Evolutionary conservation across 2,329 filamentous ascomycete genomes (phyloP).

Genomic region (Aspergillus carbonarius): DNA sequence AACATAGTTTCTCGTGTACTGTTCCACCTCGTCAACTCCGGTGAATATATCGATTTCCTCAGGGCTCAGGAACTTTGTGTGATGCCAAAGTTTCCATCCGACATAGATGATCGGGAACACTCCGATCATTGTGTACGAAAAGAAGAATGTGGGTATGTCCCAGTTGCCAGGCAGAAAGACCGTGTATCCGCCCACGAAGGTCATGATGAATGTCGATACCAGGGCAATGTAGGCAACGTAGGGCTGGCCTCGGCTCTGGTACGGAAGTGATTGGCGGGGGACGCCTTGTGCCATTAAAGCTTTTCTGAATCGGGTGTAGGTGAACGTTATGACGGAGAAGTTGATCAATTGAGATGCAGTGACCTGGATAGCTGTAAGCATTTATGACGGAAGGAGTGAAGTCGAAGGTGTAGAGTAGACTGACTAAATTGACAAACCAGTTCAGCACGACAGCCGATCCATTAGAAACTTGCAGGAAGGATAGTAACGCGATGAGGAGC

Average conservation of each 20-base stretch:
- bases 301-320: constrained; percentile 70
- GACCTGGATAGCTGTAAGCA: constrained; percentile 39
- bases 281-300: constrained; percentile 69
- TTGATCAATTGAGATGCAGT: constrained; percentile 75
- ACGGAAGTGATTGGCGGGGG: constrained; percentile 66
- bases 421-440: constrained; percentile 68
- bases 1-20: constrained; percentile 64
- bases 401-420: constrained; percentile 8
- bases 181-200: constrained; percentile 71
- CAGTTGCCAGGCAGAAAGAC: constrained; percentile 71
- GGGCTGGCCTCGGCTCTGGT: constrained; percentile 68
- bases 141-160: constrained; percentile 69
- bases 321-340: constrained; percentile 67
- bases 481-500: constrained; percentile 66
- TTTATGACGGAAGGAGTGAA: not conserved
- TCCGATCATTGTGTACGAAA: constrained; percentile 73
- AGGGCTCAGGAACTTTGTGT: constrained; percentile 57
- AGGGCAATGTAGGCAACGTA: constrained; percentile 69
- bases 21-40: constrained; percentile 65
- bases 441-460: constrained; percentile 65
- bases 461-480: constrained; percentile 71
- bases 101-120: constrained; percentile 68
- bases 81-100: constrained; percentile 70
- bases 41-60: constrained; percentile 63
- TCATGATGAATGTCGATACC: constrained; percentile 65